Percentiles rank a stretch among this genome's conserved stretches.
Evolutionary conservation across 352 stramenopile genomes (phyloP).

Genomic region (Saprolegnia parasitica): DNA sequence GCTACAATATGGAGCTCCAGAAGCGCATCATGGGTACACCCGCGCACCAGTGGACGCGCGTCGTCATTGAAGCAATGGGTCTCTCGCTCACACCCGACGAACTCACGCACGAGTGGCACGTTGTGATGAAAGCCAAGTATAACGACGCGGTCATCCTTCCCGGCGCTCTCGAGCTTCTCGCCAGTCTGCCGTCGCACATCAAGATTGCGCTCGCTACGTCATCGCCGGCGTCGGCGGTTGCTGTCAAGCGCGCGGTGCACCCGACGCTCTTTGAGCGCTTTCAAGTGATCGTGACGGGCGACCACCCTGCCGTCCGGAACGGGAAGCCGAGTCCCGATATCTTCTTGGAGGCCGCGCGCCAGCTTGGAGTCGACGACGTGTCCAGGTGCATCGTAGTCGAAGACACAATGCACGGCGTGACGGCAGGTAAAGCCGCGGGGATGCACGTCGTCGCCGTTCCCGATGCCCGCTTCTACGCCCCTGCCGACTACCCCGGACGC

Average conservation of each 20-base stretch:
- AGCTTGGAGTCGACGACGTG: constrained; percentile 15
- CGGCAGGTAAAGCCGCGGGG: constrained; percentile 49
- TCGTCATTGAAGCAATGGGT: constrained; percentile 55
- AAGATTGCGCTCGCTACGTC: constrained; percentile 60
- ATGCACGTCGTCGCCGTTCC: constrained; percentile 74
- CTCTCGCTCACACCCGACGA: constrained; percentile 48
- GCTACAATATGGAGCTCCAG: constrained; percentile 56
- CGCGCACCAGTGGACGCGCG: constrained; percentile 60
- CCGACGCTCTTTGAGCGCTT: constrained; percentile 74
- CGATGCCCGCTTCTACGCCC: constrained; percentile 60
- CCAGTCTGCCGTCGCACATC: constrained; percentile 34
- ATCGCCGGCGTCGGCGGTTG: constrained; percentile 58
- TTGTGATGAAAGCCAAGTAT: constrained; percentile 54
- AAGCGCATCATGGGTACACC: constrained; percentile 72
- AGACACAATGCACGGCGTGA: constrained; percentile 65
- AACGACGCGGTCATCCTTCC: constrained; percentile 48
- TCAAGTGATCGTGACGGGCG: constrained; percentile 64
- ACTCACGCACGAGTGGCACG: constrained; percentile 58
- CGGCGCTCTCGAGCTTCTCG: constrained; percentile 46
- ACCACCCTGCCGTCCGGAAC: constrained; percentile 56
- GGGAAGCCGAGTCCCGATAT: constrained; percentile 80
- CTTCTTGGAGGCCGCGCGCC: constrained; percentile 53
- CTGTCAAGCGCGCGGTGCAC: constrained; percentile 58
- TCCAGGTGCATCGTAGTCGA: constrained; percentile 48
- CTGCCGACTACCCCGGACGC: constrained; percentile 39